Evolutionary conservation across 306 rosid genomes (phyloP).

Genomic region (Quillaja saponaria): DNA sequence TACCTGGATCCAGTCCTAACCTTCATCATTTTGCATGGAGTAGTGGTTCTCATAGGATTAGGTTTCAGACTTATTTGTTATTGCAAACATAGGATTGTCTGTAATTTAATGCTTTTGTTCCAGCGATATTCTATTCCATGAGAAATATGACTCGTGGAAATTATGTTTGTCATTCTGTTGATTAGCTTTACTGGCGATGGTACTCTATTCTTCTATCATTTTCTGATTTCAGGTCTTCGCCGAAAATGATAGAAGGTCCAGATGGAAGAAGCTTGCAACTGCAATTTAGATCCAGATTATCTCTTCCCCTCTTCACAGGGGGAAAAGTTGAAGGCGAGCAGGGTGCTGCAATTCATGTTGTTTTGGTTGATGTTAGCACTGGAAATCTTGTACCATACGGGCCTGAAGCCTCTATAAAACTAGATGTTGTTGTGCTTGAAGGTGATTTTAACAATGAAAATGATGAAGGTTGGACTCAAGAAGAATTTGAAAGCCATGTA

Average conservation of each 20-base stretch:
- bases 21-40: background rate
- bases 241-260: constrained; percentile 94
- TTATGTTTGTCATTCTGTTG: background rate
- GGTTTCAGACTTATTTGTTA: no score
- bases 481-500: constrained; percentile 89
- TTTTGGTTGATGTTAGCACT: constrained; percentile 67
- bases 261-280: constrained; percentile 85
- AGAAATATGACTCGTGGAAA: constrained; percentile 11
- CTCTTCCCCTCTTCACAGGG: constrained; percentile 98
- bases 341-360: constrained; percentile 93
- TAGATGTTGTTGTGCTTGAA: constrained; percentile 93
- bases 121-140: background rate
- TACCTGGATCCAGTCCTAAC: background rate
- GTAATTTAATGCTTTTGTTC: constrained; percentile 2
- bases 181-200: background rate
- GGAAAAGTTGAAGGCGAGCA: constrained; percentile 99
- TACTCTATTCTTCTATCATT: constrained; percentile 31
- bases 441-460: constrained; percentile 96
- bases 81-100: no score
- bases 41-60: no score
- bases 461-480: constrained; percentile 91
- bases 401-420: constrained; percentile 72
- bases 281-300: constrained; percentile 72
- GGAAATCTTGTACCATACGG: constrained; percentile 65
- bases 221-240: constrained; percentile 79